Evolutionary conservation across 78 protist genomes (phyloP).

Genomic region (Dictyostelium firmibasis): DNA sequence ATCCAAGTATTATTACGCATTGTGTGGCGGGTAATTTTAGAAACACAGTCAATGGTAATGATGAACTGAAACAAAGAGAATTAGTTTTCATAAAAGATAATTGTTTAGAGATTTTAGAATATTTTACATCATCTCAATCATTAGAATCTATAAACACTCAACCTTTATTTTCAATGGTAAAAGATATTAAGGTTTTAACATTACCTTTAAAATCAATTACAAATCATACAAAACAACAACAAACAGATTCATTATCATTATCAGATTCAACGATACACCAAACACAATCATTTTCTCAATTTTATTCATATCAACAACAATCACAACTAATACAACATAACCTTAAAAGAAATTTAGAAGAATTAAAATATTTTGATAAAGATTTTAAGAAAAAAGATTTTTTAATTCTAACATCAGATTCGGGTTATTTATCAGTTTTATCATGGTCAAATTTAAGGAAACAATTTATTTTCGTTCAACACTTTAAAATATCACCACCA

Average conservation of each 20-base stretch:
- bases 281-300: background rate
- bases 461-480: conserved; percentile 36
- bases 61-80: background rate
- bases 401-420: conserved; percentile 39
- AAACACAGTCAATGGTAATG: background rate
- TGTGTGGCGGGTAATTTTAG: conserved; percentile 10
- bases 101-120: background rate
- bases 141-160: background rate
- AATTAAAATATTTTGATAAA: conserved; percentile 6
- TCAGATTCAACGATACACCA: background rate
- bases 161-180: conserved; percentile 2
- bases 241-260: background rate
- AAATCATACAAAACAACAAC: background rate
- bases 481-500: conserved; percentile 9
- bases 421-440: conserved; percentile 50
- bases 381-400: conserved; percentile 34
- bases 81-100: background rate
- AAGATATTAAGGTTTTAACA: conserved; percentile 15
- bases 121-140: background rate
- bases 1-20: background rate
- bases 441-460: conserved; percentile 46
- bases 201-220: background rate
- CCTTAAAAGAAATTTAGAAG: background rate
- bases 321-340: background rate
- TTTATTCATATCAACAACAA: background rate